Base-by-base conservation (phyloP, 2,329 filamentous ascomycete species). In the Aspergillus jensenii region DNA sequence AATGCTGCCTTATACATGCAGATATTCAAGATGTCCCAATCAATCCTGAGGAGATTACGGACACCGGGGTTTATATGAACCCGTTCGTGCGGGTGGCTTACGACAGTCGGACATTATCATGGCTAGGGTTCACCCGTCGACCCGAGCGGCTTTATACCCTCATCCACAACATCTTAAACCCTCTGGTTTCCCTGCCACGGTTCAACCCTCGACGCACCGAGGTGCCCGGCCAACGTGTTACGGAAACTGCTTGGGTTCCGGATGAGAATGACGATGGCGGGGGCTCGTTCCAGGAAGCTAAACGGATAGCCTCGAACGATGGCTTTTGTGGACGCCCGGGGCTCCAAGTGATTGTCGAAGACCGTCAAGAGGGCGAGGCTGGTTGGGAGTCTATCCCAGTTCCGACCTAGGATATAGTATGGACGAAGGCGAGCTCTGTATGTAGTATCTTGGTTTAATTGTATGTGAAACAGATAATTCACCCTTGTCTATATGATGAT, bases 81-180 rank as follows among this genome's bases (percentile, higher is more conserved):
- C 89, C 89, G 0, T 91, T 84, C 67, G 83, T 92, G 44, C 84
- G 89, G 17, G 87, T 90, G 4, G 86, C 89, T 1, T 91, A 92
- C 69, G 81, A 84, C 47, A 73, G 78, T 31, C 68, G 69, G 4
- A 84, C 85, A 0, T 78, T 89, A 8, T 75, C 75, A 1, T 87
- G 84, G 82, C 77, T 91, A 2, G 74, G 79, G 2, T 73, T 86
- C 27, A 82, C 84, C 5, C 83, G 84, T 58, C 83, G 86, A 12
- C 87, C 89, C 65, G 89, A 92, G 71, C 78, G 84, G 5, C 76
- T 91, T 0, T 87, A 89, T 60, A 78, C 80, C 0, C 71, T 83
- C 4, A 78, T 84, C 3, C 87, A 91, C 65, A 75, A 78, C 27
- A 68, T 90, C 17, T 71, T 86, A 14, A 88, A 84, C 52, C 77